Evolutionary conservation across 2,329 filamentous ascomycete species (phyloP).

Genomic region (Xylariaceae sp.): DNA sequence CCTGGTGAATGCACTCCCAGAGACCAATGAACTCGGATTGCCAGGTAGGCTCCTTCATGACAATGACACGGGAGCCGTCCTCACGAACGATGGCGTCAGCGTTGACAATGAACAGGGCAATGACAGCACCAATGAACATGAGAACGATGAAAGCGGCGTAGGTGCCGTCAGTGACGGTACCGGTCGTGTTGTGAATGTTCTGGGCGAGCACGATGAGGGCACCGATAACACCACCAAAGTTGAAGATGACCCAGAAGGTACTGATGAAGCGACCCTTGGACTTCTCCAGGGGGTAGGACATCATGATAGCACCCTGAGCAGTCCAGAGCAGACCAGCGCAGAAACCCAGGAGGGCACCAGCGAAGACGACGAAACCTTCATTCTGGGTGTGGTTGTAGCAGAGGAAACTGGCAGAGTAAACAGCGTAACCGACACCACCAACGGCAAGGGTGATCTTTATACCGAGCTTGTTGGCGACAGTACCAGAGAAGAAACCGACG

Average conservation of each 20-base stretch:
- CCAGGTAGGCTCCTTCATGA: conserved; percentile 75
- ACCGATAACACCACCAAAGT: conserved; percentile 83
- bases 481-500: conserved; percentile 67
- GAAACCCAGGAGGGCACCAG: conserved; percentile 69
- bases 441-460: conserved; percentile 63
- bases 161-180: conserved; percentile 58
- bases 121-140: conserved; percentile 58
- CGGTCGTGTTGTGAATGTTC: conserved; percentile 55
- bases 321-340: conserved; percentile 79
- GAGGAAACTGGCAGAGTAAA: conserved; percentile 68
- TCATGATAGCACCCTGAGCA: conserved; percentile 81
- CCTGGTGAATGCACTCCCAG: conserved; percentile 56
- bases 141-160: conserved; percentile 72
- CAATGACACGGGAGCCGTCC: conserved; percentile 65
- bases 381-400: conserved; percentile 64
- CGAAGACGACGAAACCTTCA: conserved; percentile 67
- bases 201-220: conserved; percentile 68
- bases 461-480: conserved; percentile 71
- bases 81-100: conserved; percentile 60
- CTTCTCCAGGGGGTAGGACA: conserved; percentile 77
- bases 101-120: conserved; percentile 58
- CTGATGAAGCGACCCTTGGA: conserved; percentile 86
- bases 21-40: conserved; percentile 64
- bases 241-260: conserved; percentile 94
- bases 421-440: conserved; percentile 70